These are phyloP conservation scores for Candida ulmi DNA, from an alignment of 805 yeast species.

Conservation along the genomic window DNA sequence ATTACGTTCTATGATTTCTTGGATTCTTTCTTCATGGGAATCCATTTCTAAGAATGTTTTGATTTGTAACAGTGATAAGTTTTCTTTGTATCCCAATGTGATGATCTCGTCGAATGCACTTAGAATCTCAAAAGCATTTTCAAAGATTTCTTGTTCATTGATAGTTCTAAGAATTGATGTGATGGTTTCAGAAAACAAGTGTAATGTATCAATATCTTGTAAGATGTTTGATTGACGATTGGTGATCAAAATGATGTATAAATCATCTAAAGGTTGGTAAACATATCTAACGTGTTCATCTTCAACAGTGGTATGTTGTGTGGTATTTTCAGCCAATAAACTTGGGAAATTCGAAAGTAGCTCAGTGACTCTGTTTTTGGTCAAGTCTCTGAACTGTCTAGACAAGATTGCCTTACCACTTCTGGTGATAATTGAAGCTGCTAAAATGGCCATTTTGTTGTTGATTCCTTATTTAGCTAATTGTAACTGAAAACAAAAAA, in stretches of 20 bases:
- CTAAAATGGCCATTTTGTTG: slow-evolving; percentile 61
- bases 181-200: slow-evolving; percentile 76
- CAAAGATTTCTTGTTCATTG: slow-evolving; percentile 79
- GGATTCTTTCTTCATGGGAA: slow-evolving; percentile 97
- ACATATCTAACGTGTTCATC: slow-evolving; percentile 89
- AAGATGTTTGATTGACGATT: slow-evolving; percentile 86
- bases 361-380: slow-evolving; percentile 80
- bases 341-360: slow-evolving; percentile 82
- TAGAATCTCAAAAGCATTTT: slow-evolving; percentile 80
- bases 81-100: slow-evolving; percentile 84
- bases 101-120: slow-evolving; percentile 93
- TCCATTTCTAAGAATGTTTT: slow-evolving; percentile 93
- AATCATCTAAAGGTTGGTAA: slow-evolving; percentile 92
- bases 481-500: not conserved
- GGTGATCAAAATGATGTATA: slow-evolving; percentile 85
- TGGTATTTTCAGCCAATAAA: slow-evolving; percentile 58
- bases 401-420: slow-evolving; percentile 90
- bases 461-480: not conserved
- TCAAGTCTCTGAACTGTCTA: slow-evolving; percentile 83
- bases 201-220: slow-evolving; percentile 91
- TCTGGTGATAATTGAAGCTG: slow-evolving; percentile 92
- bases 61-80: slow-evolving; percentile 74
- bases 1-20: slow-evolving; percentile 94
- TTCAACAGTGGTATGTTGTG: slow-evolving; percentile 92
- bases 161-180: slow-evolving; percentile 63